These are phyloP conservation scores for Ilyonectria robusta DNA, from an alignment of 2,329 filamentous ascomycete genomes.

Conservation along the genomic window DNA sequence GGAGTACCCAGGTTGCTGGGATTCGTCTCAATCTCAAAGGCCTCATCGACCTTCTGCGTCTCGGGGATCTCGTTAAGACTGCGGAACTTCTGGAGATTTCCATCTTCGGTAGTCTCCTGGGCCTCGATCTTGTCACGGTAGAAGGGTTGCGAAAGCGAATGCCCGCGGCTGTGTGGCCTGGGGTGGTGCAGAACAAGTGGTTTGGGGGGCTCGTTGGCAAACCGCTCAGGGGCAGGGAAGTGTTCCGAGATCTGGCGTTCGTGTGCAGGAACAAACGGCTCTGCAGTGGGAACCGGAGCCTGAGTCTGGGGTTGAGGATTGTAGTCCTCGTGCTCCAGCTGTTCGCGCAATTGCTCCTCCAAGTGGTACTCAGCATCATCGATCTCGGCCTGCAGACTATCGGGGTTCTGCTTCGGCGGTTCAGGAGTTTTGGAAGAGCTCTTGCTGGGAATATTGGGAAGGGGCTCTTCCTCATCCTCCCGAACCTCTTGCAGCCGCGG, in stretches of 20 bases:
- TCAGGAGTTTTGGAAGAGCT: conserved; percentile 70
- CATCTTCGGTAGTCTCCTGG: conserved; percentile 56
- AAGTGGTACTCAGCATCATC: conserved; percentile 89
- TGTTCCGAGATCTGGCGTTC: conserved; percentile 62
- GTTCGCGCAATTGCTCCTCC: conserved; percentile 83
- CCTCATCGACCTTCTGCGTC: conserved; percentile 63
- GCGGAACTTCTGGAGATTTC: conserved; percentile 56
- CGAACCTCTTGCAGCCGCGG: conserved; percentile 79
- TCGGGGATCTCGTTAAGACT: conserved; percentile 59
- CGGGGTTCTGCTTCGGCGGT: conserved; percentile 62
- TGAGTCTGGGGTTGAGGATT: conserved; percentile 70
- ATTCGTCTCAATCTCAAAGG: conserved; percentile 80
- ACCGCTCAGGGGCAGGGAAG: conserved; percentile 64
- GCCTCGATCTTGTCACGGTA: conserved; percentile 70
- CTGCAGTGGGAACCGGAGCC: conserved; percentile 36
- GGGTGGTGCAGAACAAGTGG: conserved; percentile 77
- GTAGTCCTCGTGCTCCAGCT: conserved; percentile 84
- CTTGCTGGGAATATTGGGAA: conserved; percentile 58
- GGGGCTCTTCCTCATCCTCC: conserved; percentile 78
- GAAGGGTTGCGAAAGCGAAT: conserved; percentile 78
- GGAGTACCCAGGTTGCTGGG: conserved; percentile 80
- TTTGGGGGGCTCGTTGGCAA: conserved; percentile 67
- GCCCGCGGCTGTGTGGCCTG: conserved; percentile 80
- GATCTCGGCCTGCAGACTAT: conserved; percentile 88
- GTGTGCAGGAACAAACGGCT: conserved; percentile 52